Evolutionary conservation across 2,329 filamentous ascomycete genomes (phyloP).

Genomic region (Phyllosticta citriasiana): DNA sequence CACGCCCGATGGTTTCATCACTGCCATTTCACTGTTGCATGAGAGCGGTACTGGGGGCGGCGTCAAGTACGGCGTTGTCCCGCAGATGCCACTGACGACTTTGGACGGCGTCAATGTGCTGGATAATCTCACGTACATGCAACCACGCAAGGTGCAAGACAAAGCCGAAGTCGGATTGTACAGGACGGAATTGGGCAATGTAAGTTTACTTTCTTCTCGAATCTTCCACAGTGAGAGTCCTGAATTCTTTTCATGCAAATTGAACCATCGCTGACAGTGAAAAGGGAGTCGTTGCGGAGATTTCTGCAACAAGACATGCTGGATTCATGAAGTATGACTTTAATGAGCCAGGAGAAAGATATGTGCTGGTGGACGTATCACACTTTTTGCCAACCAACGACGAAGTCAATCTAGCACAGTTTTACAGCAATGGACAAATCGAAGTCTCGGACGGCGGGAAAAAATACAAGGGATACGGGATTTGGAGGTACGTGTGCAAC

Average conservation of each 20-base stretch:
- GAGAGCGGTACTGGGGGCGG: constrained; percentile 49
- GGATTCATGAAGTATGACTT: constrained; percentile 55
- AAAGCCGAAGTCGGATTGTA: constrained; percentile 52
- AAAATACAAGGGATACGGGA: constrained; percentile 19
- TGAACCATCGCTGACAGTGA: neutral
- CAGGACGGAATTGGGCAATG: constrained; percentile 43
- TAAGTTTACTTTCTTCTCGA: neutral
- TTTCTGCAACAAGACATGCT: constrained; percentile 47
- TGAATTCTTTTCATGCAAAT: neutral
- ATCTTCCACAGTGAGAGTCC: neutral
- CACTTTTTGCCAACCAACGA: constrained; percentile 24
- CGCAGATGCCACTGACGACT: constrained; percentile 41
- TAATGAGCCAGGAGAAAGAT: constrained; percentile 29
- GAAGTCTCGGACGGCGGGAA: constrained; percentile 16
- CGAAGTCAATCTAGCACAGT: constrained; percentile 11
- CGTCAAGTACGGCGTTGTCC: constrained; percentile 58
- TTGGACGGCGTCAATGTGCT: constrained; percentile 29
- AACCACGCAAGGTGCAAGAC: constrained; percentile 25
- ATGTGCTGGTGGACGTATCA: constrained; percentile 36
- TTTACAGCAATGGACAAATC: constrained; percentile 18
- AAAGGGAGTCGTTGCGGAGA: constrained; percentile 43
- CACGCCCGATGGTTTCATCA: constrained; percentile 27
- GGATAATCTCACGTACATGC: constrained; percentile 32
- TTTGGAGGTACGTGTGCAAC: constrained; percentile 7
- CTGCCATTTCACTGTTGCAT: constrained; percentile 26